Evolutionary conservation across 176 grass and related monocot species (phyloP), one percentile per base, ranked within the genome.

Genomic region (Coix lacrymajobi): DNA sequence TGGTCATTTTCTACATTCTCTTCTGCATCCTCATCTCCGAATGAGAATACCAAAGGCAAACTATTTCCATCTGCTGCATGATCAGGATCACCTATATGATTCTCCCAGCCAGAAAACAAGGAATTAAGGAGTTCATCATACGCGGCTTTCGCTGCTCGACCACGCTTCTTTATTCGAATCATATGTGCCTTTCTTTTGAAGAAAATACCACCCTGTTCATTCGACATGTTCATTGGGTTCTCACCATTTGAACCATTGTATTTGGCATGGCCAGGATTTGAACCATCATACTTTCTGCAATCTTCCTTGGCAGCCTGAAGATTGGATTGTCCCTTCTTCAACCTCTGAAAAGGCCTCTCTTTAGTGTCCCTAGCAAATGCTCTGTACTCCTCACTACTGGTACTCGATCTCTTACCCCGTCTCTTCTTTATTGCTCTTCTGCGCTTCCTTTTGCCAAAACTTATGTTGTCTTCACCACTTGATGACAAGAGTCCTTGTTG

Each of bases 31-130:
- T 90, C 83, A 26, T 74, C 88, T 28, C 58, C 79, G 11, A 86
- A 90, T 16, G 73, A 73, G 66, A 90, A 90, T 3, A 78, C 2
- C 37, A 86, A 12, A 16, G 83, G 73, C 29, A 79, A 45, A 31
- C 28, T 57, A 28, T 26, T 43, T 16, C 4, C 29, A 77, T 1
- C 28, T 16, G 28, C 56, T 41, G 3, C 73, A 45, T 62, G 37
- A 77, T 16, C 66, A 71, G 44, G 51, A 71, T 9, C 66, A 13
- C 74, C 26, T 14, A 3, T 33, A 66, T 78, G 29, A 32, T 44
- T 82, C 20, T 82, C 79, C 84, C 76, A 22, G 6, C 45, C 73
- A 11, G 76, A 49, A 12, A 82, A 73, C 19, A 90, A 46, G 22
- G 79, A 30, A 15, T 78, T 38, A 29, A 90, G 39, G 9, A 90